Conservation (phyloP, 768 basidiomycete species). For the Rhizopogon roseolus region DNA sequence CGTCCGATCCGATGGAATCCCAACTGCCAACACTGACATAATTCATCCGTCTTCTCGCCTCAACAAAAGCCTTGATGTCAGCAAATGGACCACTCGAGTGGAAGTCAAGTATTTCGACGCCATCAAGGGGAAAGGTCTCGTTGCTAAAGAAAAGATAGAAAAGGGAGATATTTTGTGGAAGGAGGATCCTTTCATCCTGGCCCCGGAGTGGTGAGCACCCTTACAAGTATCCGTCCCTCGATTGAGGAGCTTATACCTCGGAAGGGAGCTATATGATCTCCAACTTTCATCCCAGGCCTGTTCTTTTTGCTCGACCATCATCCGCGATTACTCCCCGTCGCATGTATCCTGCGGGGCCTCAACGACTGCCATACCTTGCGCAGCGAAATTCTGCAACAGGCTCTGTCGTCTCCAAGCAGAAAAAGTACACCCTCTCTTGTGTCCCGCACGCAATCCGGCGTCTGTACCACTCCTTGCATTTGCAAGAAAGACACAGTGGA, state of each 20-base stretch:
- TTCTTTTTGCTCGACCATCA: slow-evolving; percentile 66
- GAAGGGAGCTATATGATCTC: slow-evolving; percentile 75
- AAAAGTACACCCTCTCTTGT: slow-evolving; percentile 65
- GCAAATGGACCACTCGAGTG: slow-evolving; percentile 59
- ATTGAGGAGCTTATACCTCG: not conserved
- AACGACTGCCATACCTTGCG: slow-evolving; percentile 40
- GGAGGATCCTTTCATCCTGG: slow-evolving; percentile 76
- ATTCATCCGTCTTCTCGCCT: slow-evolving; percentile 60
- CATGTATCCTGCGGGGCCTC: slow-evolving; percentile 51
- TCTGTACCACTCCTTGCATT: slow-evolving; percentile 55
- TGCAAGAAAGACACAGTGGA: slow-evolving; percentile 59
- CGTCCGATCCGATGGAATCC: slow-evolving; percentile 18
- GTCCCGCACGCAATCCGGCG: slow-evolving; percentile 70
- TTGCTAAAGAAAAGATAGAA: slow-evolving; percentile 61
- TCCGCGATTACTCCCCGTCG: slow-evolving; percentile 38
- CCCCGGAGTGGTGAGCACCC: slow-evolving; percentile 70
- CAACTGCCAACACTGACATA: slow-evolving; percentile 4
- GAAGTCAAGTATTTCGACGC: slow-evolving; percentile 63
- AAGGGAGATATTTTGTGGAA: slow-evolving; percentile 80
- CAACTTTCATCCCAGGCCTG: slow-evolving; percentile 61
- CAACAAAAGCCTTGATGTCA: slow-evolving; percentile 57
- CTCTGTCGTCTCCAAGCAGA: slow-evolving; percentile 67
- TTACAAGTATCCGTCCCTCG: not conserved
- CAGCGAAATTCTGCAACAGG: slow-evolving; percentile 73
- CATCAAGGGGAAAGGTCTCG: slow-evolving; percentile 78